Base-by-base conservation (phyloP, 2,329 filamentous ascomycete species). In the Furcasterigmium sp. region DNA sequence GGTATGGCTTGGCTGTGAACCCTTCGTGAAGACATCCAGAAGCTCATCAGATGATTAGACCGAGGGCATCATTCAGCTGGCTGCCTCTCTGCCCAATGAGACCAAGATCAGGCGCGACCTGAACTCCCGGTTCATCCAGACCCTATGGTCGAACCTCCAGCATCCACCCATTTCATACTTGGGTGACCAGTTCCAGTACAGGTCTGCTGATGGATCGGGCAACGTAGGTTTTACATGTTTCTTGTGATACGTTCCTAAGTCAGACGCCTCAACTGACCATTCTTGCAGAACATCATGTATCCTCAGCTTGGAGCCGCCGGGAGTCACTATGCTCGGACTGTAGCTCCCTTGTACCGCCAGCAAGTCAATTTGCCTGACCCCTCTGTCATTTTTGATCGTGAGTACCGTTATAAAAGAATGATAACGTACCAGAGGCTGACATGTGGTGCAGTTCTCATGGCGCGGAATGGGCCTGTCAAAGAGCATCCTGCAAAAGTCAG, bases 291-390 rank as follows among this genome's bases (percentile, higher is more conserved):
- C 53, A 70, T 81, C 39, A 63, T 80, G 17, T 69, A 76, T 52
- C 84, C 84, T 3, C 69, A 80, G 41, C 65, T 88, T 23, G 84
- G 84, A 3, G 72, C 71, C 29, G 82, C 84, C 9, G 76, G 76
- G 11, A 79, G 78, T n/a, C 74, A 81, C 0, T 88, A 88, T 53
- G 84, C 84, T 19, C 75, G 83, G 48, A 80, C 80, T 1, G 80
- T 85, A n/a, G 72, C 72, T 34, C 75, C 78, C 2, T 64, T 62
- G 37, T 75, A 69, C 36, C 68, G 76, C 40, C 76, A 80, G 44
- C 75, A 77, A 1, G 78, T 75, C 15, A 71, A 76, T 21, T 72
- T 80, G 41, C 82, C 84, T 2, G 84, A 87, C 39, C 73, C 84
- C 0, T 8, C 20, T 15, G 37, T 26, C 23, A 39, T 39, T 10